Conservation (phyloP, 345 rosid species). For the Abelmoschus esculentus region DNA sequence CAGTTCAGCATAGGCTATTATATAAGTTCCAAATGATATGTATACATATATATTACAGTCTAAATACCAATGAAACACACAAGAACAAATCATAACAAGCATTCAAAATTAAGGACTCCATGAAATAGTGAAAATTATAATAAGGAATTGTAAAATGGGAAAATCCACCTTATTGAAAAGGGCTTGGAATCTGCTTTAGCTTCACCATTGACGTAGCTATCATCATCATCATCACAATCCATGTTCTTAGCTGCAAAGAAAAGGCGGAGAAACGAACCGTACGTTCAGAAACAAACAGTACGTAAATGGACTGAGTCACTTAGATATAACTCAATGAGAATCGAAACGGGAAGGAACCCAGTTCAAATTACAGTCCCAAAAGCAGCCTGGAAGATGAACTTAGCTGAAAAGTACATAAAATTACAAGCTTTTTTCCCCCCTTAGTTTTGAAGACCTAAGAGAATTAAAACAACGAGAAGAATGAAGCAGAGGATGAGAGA, state of each 20-base stretch:
- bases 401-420: slow-evolving; percentile 7
- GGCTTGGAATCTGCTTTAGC: not conserved
- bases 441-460: slow-evolving; percentile 4
- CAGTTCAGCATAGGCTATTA: no score
- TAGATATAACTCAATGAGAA: not conserved
- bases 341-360: slow-evolving; percentile 5
- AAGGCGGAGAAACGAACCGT: not conserved
- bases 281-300: not conserved
- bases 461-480: not conserved
- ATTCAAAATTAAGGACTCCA: not conserved
- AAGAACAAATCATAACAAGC: not conserved
- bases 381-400: not conserved
- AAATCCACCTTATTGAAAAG: slow-evolving; percentile 6
- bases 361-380: not conserved
- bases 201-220: not conserved
- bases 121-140: not conserved
- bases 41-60: no score
- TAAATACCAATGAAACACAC: not conserved
- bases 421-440: not conserved
- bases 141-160: not conserved
- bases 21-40: no score
- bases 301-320: no score
- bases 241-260: not conserved
- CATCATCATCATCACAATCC: not conserved
- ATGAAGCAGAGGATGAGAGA: slow-evolving; percentile 1